Conservation (phyloP, 768 basidiomycete genomes). For the Rhodotorula babjevae region DNA sequence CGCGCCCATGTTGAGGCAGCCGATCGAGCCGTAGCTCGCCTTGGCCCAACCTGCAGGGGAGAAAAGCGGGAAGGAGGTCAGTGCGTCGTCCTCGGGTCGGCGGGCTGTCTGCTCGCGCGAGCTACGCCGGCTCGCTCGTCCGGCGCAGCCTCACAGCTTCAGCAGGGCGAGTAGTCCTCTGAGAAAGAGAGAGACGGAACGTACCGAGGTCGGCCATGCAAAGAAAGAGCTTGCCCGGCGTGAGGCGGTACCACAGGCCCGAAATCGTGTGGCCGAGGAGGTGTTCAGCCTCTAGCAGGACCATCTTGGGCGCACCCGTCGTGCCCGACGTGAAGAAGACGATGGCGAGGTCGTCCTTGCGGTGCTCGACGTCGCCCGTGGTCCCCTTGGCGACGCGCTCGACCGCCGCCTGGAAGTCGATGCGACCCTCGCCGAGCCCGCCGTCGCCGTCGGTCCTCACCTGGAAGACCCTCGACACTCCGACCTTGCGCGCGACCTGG, state of each 20-base stretch:
- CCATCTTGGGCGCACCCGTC: slow-evolving; percentile 29
- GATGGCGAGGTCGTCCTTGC: slow-evolving; percentile 13
- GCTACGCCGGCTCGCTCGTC: no score
- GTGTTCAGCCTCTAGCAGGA: slow-evolving; percentile 15
- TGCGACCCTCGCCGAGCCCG: not conserved
- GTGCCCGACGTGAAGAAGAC: slow-evolving; percentile 35
- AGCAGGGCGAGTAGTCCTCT: not conserved
- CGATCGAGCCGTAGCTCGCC: slow-evolving; percentile 23
- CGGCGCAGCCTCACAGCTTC: not conserved
- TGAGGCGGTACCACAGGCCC: slow-evolving; percentile 31
- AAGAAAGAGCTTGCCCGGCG: slow-evolving; percentile 13
- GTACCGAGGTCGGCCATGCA: slow-evolving; percentile 35
- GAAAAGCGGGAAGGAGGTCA: no score
- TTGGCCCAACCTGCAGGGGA: slow-evolving; percentile 35
- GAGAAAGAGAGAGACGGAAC: no score
- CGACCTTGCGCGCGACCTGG: slow-evolving; percentile 9
- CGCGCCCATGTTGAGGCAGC: slow-evolving; percentile 23
- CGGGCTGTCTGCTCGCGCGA: no score
- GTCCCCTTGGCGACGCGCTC: not conserved
- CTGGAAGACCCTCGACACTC: slow-evolving; percentile 21
- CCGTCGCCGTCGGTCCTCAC: not conserved
- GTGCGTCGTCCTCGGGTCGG: no score
- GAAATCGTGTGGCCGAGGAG: slow-evolving; percentile 15
- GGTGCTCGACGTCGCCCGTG: slow-evolving; percentile 8
- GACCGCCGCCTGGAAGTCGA: slow-evolving; percentile 15